Conservation (phyloP, 164 flowering plant genomes). For the Annona squamosa region DNA sequence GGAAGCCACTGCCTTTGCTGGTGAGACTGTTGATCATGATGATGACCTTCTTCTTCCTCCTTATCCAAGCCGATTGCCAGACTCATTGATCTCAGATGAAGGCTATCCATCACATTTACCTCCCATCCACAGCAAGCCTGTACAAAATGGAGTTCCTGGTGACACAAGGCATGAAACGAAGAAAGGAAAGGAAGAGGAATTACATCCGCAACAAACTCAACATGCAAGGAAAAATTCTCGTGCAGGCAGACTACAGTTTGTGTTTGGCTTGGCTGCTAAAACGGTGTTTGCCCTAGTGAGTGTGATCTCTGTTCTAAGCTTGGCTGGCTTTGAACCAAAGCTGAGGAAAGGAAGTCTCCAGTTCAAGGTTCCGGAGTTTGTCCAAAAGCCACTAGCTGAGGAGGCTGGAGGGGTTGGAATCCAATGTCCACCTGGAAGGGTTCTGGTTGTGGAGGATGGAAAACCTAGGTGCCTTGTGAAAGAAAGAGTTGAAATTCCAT, state of each 20-base stretch:
- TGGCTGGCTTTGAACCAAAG: constrained; percentile 62
- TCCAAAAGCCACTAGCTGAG: constrained; percentile 23
- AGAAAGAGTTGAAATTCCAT: constrained; percentile 84
- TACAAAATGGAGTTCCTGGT: constrained; percentile 29
- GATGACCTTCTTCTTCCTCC: constrained; percentile 88
- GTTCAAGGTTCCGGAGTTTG: constrained; percentile 27
- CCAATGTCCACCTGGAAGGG: constrained; percentile 81
- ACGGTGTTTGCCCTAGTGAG: constrained; percentile 55
- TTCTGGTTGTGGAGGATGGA: constrained; percentile 63
- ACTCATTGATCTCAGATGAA: constrained; percentile 31
- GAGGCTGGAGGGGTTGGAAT: constrained; percentile 16
- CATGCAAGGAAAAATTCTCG: constrained; percentile 14
- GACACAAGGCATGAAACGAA: constrained; percentile 23
- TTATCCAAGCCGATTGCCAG: constrained; percentile 60
- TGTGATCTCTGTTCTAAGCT: constrained; percentile 47
- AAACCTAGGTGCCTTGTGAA: constrained; percentile 80
- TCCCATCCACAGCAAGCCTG: constrained; percentile 15
- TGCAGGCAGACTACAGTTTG: constrained; percentile 26
- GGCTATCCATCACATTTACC: constrained; percentile 30
- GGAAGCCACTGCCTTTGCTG: constrained; percentile 76
- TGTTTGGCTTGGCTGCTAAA: constrained; percentile 49
- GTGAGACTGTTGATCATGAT: constrained; percentile 62
- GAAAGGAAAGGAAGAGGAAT: constrained; percentile 14
- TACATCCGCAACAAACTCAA: constrained; percentile 16
- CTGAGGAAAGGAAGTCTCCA: constrained; percentile 28